Percentiles rank a stretch among this genome's conserved stretches.
Evolutionary conservation across 495 filamentous ascomycete genomes (phyloP).

Genomic region (Paragyromitra xinjiangensis): DNA sequence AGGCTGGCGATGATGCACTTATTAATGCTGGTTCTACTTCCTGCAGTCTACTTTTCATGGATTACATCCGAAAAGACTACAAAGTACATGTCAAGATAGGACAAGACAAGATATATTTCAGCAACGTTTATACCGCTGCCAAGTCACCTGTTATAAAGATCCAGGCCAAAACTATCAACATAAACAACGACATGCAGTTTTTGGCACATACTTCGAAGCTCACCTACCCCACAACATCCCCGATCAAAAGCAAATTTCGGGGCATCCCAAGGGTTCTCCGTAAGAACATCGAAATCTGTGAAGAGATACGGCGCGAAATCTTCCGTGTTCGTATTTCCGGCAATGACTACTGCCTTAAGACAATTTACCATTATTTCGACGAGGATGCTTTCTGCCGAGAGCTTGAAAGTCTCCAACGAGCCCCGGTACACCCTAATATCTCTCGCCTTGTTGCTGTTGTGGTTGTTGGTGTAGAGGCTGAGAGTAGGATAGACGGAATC

Average conservation of each 20-base stretch:
- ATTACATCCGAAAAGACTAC: background rate
- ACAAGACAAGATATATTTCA: background rate
- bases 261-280: slow-evolving; percentile 1
- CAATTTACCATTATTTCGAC: slow-evolving; percentile 8
- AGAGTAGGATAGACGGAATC: slow-evolving; percentile 11
- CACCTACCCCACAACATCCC: background rate
- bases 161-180: background rate
- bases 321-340: background rate
- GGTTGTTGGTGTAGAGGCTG: background rate
- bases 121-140: slow-evolving; percentile 3
- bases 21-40: background rate
- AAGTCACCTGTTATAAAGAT: background rate
- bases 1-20: background rate
- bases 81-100: background rate
- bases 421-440: background rate
- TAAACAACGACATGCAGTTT: background rate
- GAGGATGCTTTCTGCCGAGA: slow-evolving; percentile 2
- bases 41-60: slow-evolving; percentile 2
- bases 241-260: background rate
- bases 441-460: slow-evolving; percentile 10
- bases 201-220: background rate
- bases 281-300: background rate
- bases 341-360: slow-evolving; percentile 10
- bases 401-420: background rate
- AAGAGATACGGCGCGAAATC: slow-evolving; percentile 1